Base-by-base conservation (phyloP, 805 yeast species). In the Saturnispora besseyi region DNA sequence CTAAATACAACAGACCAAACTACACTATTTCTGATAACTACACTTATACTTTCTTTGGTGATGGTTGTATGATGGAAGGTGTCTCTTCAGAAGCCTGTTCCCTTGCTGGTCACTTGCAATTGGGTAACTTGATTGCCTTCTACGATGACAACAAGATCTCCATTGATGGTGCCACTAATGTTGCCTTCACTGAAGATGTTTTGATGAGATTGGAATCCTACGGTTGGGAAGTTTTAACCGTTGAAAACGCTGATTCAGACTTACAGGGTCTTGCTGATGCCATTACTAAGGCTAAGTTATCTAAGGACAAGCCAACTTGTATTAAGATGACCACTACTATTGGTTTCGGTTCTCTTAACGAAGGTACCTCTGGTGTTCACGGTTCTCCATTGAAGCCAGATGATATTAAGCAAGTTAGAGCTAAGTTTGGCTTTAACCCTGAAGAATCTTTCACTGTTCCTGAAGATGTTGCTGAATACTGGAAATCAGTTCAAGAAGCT, bases 1-100 rank as follows among this genome's bases (percentile, higher is more conserved):
- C 96, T 58, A 82, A 84, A 58, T 91, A 82, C 80, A 89, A 90
- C 84, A 87, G 86, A 76, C 95, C 96, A 61, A 84, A 76, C 63
- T 79, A 69, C 71, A 71, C 77, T 43, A 60, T 91, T 51, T 77
- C 90, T 51, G 86, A 87, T 74, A 78, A 79, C 68, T 79, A 75
- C 78, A 81, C 89, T 56, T 91, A 81, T 73, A 70, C 71, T 60
- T 81, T 91, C 75, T 72, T 90, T 54, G 99, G 99, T 74, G 99
- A 91, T 62, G 99, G 98, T 62, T 91, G 99, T 76, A 77, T 91
- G 76, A 84, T 84, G 89, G 99, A 91, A 77, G 99, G 99, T 79
- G 88, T 91, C 56, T 78, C 96, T 54, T 80, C 93, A 53, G 99
- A 91, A 77, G 93, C 96, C 51, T 78, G 79, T 60, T 91, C 99